Conservation (phyloP, 352 stramenopile genomes). For the Phytophthora tubulina region DNA sequence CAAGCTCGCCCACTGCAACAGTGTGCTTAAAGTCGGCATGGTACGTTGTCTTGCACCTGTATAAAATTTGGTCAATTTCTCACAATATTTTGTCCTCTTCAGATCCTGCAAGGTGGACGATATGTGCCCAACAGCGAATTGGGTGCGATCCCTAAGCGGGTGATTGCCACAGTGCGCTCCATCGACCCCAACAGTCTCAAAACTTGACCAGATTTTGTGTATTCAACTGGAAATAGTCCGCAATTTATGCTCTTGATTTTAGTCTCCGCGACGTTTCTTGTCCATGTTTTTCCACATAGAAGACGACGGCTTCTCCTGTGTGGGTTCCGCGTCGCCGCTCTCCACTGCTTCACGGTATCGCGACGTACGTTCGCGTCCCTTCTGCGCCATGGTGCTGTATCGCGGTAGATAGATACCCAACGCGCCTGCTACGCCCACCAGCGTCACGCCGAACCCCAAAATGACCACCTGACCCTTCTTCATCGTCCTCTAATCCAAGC, state of each 20-base stretch:
- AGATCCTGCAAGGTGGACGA: constrained; percentile 49
- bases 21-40: constrained; percentile 47
- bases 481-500: constrained; percentile 23
- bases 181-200: constrained; percentile 34
- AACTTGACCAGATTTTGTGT: constrained; percentile 1
- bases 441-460: constrained; percentile 45
- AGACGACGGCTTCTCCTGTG: constrained; percentile 29
- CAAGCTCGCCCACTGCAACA: constrained; percentile 43
- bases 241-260: constrained; percentile 1
- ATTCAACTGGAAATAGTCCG: constrained; percentile 11
- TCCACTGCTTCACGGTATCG: constrained; percentile 16
- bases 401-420: constrained; percentile 54
- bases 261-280: constrained; percentile 43
- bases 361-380: constrained; percentile 51
- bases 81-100: constrained; percentile 2
- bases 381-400: constrained; percentile 53
- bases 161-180: constrained; percentile 56
- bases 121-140: constrained; percentile 56
- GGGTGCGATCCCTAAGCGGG: constrained; percentile 46
- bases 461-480: constrained; percentile 43
- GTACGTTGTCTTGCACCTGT: constrained; percentile 17
- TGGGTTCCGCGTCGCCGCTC: constrained; percentile 19
- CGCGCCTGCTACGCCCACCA: constrained; percentile 44
- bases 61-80: not conserved
- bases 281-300: constrained; percentile 68